phyloP scores from a whole-genome alignment of 139 green algal genomes.

The Ettlia oleoabundans region DNA sequence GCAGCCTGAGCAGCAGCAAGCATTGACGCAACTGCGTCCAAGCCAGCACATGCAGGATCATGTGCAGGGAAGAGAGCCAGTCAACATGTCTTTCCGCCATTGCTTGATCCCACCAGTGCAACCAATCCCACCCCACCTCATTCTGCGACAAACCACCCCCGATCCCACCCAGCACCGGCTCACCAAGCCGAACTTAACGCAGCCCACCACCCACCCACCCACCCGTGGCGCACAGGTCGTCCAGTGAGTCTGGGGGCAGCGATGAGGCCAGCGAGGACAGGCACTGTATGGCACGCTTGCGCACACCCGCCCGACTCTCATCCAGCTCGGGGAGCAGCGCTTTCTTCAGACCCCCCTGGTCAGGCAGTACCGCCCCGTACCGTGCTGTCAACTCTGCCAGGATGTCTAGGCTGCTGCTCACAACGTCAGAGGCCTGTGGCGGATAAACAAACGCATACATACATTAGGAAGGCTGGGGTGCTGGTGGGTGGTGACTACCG shows the following conservation, averaged over 20 bases:
- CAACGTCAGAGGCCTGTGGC: slow-evolving; percentile 10
- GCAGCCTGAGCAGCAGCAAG: too few species aligned
- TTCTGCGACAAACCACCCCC: neutral
- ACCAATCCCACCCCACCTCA: neutral
- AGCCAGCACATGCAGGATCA: too few species aligned
- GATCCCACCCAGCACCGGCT: neutral
- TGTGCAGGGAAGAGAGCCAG: too few species aligned
- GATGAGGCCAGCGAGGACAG: slow-evolving; percentile 29
- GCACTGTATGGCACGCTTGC: slow-evolving; percentile 72
- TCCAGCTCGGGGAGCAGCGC: slow-evolving; percentile 76
- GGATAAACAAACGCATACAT: neutral
- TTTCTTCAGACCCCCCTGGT: slow-evolving; percentile 56
- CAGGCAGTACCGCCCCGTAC: slow-evolving; percentile 27
- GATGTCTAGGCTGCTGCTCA: slow-evolving; percentile 28
- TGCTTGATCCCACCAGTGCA: neutral
- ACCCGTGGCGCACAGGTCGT: slow-evolving; percentile 38
- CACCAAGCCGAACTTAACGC: neutral
- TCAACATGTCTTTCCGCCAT: too few species aligned
- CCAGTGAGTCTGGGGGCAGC: slow-evolving; percentile 42
- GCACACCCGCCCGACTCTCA: slow-evolving; percentile 58
- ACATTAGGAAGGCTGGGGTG: neutral
- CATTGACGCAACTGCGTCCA: too few species aligned
- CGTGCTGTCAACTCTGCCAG: slow-evolving; percentile 32
- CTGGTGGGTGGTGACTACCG: neutral
- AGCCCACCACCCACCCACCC: neutral